Percentiles rank a stretch among this genome's conserved stretches.
phyloP scores from a whole-genome alignment of 129 eudicot species.

The Artemisia tridentata region DNA sequence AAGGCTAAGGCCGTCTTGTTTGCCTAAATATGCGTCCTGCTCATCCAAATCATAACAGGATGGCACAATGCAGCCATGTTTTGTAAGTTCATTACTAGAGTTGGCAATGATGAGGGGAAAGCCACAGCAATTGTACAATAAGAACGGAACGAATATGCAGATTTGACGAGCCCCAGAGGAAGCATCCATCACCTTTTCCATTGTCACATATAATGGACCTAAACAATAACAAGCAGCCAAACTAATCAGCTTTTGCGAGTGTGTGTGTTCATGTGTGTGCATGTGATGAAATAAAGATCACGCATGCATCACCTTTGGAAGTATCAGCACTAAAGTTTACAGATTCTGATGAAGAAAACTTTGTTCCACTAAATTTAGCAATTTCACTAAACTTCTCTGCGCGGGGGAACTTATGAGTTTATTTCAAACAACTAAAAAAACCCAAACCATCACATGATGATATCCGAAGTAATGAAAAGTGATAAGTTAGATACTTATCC shows the following conservation, averaged over 20 bases:
- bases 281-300: neutral
- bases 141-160: constrained; percentile 71
- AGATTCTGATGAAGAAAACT: constrained; percentile 70
- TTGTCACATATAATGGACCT: constrained; percentile 72
- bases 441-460: too few relatives aligned
- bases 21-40: constrained; percentile 35
- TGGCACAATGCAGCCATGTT: constrained; percentile 50
- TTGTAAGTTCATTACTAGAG: constrained; percentile 51
- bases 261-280: neutral
- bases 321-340: constrained; percentile 52
- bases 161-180: constrained; percentile 92
- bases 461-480: too few relatives aligned
- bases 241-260: constrained; percentile 20
- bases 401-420: constrained; percentile 87
- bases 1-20: constrained; percentile 73
- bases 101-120: constrained; percentile 60
- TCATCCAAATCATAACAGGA: constrained; percentile 79
- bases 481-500: too few relatives aligned
- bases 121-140: constrained; percentile 84
- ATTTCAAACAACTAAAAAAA: too few relatives aligned
- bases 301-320: constrained; percentile 43
- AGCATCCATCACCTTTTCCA: constrained; percentile 91
- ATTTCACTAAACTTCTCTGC: constrained; percentile 66
- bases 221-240: constrained; percentile 16
- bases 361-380: constrained; percentile 84